Evolutionary conservation across 495 filamentous ascomycete species (phyloP).

Genomic region (Penicillium steckii): DNA sequence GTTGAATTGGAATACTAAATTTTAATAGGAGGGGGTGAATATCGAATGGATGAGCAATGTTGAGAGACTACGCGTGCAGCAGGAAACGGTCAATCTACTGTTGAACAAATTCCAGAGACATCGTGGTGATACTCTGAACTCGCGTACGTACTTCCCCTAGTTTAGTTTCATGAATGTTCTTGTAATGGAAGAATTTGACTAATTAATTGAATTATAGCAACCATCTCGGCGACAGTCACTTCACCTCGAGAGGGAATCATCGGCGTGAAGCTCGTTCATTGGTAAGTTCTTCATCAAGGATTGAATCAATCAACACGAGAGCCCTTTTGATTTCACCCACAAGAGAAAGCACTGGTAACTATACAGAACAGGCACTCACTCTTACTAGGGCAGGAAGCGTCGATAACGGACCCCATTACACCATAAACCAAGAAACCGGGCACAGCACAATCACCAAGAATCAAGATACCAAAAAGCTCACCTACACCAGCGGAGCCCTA

Average conservation of each 20-base stretch:
- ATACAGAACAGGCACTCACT: constrained; percentile 1
- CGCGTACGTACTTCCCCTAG: constrained; percentile 35
- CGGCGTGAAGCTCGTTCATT: constrained; percentile 63
- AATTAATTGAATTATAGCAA: constrained; percentile 16
- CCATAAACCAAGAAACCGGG: constrained; percentile 50
- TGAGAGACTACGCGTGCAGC: constrained; percentile 35
- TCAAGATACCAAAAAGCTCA: constrained; percentile 41
- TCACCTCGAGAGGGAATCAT: constrained; percentile 60
- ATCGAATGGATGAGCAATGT: constrained; percentile 51
- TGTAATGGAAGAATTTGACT: no score
- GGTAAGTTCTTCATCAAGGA: constrained; percentile 38
- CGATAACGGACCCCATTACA: constrained; percentile 61
- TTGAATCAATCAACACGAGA: no score
- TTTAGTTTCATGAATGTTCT: not conserved
- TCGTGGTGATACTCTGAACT: constrained; percentile 59
- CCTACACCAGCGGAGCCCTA: constrained; percentile 54
- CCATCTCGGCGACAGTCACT: constrained; percentile 39
- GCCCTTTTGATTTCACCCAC: no score
- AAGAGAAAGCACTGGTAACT: not conserved
- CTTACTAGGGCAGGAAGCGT: constrained; percentile 35
- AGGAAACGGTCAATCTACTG: constrained; percentile 36
- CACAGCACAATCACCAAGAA: constrained; percentile 48
- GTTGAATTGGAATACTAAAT: not conserved
- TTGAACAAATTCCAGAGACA: constrained; percentile 44
- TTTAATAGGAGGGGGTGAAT: constrained; percentile 38